Evolutionary conservation across 2,329 filamentous ascomycete species (phyloP).

Genomic region (Diaporthe batatas): DNA sequence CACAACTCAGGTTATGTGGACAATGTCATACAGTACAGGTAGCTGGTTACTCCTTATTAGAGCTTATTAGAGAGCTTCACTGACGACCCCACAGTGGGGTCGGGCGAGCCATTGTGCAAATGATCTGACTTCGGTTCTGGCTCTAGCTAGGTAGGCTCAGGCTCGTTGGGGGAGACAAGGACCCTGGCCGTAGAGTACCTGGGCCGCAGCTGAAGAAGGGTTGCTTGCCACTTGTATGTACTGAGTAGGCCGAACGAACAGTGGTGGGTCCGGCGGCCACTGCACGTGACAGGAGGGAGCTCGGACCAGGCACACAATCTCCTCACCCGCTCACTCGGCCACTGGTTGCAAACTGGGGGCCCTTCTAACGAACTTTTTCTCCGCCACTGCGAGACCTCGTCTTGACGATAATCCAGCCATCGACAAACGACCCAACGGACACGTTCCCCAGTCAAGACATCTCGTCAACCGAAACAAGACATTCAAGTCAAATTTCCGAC

Average conservation of each 20-base stretch:
- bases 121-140: slow-evolving; percentile 20
- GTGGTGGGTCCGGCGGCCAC: not conserved
- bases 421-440: slow-evolving; percentile 38
- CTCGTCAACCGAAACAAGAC: slow-evolving; percentile 62
- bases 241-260: slow-evolving; percentile 3
- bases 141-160: not conserved
- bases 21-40: not conserved
- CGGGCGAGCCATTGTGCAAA: slow-evolving; percentile 6
- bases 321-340: slow-evolving; percentile 22
- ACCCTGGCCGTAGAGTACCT: not conserved
- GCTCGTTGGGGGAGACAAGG: too few species aligned
- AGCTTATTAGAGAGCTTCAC: slow-evolving; percentile 21
- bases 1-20: not conserved
- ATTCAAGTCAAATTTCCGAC: slow-evolving; percentile 53
- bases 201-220: not conserved
- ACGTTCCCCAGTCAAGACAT: slow-evolving; percentile 63
- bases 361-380: slow-evolving; percentile 60
- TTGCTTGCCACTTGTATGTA: too few species aligned
- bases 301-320: slow-evolving; percentile 33
- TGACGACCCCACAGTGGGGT: slow-evolving; percentile 32
- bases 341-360: slow-evolving; percentile 34
- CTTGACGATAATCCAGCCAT: slow-evolving; percentile 39
- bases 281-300: slow-evolving; percentile 20
- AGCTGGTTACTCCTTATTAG: not conserved
- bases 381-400: slow-evolving; percentile 43